phyloP scores from a whole-genome alignment of 2,329 filamentous ascomycete species.

The Cladorrhinum sp. region DNA sequence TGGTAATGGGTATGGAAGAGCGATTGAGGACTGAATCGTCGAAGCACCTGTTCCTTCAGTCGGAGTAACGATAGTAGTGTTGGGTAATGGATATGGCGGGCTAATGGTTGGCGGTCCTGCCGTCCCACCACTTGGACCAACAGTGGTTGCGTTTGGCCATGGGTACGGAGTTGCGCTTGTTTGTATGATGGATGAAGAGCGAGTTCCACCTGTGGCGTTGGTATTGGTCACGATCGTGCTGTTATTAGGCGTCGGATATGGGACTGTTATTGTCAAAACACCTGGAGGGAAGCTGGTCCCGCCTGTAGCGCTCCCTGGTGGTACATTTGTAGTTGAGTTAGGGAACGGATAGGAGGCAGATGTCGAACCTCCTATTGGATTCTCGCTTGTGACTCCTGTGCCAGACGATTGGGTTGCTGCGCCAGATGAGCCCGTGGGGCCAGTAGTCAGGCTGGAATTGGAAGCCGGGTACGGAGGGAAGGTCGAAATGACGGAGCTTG shows the following conservation, averaged over 20 bases:
- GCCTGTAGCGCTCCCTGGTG: not conserved
- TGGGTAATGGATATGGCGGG: too few relatives aligned
- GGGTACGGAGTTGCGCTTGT: not conserved
- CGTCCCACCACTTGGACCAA: not conserved
- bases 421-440: not conserved
- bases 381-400: not conserved
- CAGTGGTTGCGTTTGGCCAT: not conserved
- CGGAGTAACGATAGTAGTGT: not conserved
- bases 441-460: not conserved
- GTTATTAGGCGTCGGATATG: constrained; percentile 15
- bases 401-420: not conserved
- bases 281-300: constrained; percentile 3
- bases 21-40: not conserved
- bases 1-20: constrained; percentile 9
- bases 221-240: constrained; percentile 6
- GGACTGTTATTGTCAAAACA: constrained; percentile 7
- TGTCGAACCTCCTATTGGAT: not conserved
- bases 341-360: not conserved
- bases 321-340: not conserved
- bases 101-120: not conserved
- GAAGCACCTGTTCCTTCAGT: not conserved
- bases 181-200: not conserved
- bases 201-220: not conserved
- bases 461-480: constrained; percentile 7
- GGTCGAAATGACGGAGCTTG: not conserved